A percentile compares a stretch with the other conserved stretches of the same genome.
Evolutionary conservation across 192 early-diverging fungal species (phyloP).

Genomic region (Geranomyces variabilis): DNA sequence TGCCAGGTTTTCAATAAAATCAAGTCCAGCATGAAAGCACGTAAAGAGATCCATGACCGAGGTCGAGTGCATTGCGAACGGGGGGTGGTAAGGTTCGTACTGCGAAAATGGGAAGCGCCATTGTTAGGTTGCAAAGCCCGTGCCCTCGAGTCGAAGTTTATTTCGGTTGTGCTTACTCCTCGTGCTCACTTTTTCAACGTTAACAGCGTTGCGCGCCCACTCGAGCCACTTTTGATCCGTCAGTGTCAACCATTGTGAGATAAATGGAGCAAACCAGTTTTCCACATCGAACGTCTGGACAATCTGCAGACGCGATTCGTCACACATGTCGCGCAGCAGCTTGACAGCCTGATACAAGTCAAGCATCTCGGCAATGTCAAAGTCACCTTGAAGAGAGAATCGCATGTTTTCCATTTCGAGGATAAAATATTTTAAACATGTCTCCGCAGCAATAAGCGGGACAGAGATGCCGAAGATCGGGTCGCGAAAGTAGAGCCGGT

Average conservation of each 20-base stretch:
- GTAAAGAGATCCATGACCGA: conserved; percentile 81
- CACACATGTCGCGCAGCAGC: conserved; percentile 37
- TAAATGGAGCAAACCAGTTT: conserved; percentile 69
- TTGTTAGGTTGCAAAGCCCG: too few relatives aligned
- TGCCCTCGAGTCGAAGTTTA: too few relatives aligned
- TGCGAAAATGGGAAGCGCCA: conserved; percentile 13
- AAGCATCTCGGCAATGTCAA: conserved; percentile 39
- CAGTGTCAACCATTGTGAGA: conserved; percentile 66
- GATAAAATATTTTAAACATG: conserved; percentile 45
- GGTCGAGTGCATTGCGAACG: conserved; percentile 64
- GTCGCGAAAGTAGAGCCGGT: conserved; percentile 34
- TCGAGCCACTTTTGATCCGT: conserved; percentile 68
- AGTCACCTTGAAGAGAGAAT: conserved; percentile 29
- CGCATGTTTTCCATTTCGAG: conserved; percentile 41
- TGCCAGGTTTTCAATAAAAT: conserved; percentile 69
- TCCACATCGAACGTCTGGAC: conserved; percentile 68
- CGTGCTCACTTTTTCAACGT: conserved; percentile 65
- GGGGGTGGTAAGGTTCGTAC: conserved; percentile 53
- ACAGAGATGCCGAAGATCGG: conserved; percentile 29
- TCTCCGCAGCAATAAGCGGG: conserved; percentile 43
- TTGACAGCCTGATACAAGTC: conserved; percentile 40
- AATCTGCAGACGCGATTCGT: conserved; percentile 38
- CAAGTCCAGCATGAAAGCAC: conserved; percentile 73
- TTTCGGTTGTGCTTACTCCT: conserved; percentile 15
- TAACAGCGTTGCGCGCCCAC: conserved; percentile 71